Percentiles rank a stretch among this genome's conserved stretches.
Conservation (phyloP, 225 moss, liverwort and hornwort species). For the Anthoceros angustus region DNA sequence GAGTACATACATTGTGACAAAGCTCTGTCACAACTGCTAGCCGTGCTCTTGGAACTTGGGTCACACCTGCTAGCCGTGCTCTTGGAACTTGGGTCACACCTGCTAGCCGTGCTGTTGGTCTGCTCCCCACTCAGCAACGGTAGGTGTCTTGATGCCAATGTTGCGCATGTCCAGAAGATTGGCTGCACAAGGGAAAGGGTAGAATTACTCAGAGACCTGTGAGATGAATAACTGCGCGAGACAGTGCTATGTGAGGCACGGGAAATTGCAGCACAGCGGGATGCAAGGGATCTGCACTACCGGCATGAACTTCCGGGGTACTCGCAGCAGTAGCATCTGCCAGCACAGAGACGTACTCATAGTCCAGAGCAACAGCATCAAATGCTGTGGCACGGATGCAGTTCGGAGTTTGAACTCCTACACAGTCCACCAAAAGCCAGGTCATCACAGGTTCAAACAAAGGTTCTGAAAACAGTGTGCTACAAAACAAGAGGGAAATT, state of each 20-base stretch:
- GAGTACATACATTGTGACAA: too few relatives aligned
- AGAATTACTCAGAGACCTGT: neutral
- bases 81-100: too few relatives aligned
- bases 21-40: too few relatives aligned
- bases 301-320: constrained; percentile 54
- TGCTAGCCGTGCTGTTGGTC: neutral
- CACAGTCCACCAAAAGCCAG: constrained; percentile 4
- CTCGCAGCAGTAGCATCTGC: constrained; percentile 66
- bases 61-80: too few relatives aligned
- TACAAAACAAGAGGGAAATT: neutral
- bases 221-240: neutral
- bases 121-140: constrained; percentile 52
- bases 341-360: constrained; percentile 55
- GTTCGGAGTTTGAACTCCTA: constrained; percentile 94
- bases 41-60: too few relatives aligned
- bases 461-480: neutral
- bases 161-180: constrained; percentile 75
- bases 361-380: constrained; percentile 81
- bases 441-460: neutral
- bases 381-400: constrained; percentile 88
- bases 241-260: neutral
- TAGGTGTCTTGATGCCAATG: constrained; percentile 55
- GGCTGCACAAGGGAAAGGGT: constrained; percentile 29
- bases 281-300: constrained; percentile 15
- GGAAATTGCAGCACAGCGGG: neutral